Base-by-base conservation (phyloP, 2,329 filamentous ascomycete species). In the Arthrinium phaeospermum region DNA sequence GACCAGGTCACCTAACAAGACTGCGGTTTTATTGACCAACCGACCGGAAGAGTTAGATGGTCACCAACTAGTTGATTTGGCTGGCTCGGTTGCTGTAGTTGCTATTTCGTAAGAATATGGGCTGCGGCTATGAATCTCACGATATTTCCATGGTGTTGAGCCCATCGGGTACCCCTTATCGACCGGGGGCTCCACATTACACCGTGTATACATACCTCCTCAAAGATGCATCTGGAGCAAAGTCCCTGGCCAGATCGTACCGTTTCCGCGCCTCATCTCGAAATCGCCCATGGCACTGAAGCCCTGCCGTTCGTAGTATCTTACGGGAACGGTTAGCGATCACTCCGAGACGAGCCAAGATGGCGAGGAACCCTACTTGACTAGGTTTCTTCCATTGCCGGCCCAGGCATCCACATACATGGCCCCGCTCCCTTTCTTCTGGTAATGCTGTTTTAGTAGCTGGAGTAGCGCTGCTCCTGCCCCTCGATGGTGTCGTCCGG, bases 381-480 rank as follows among this genome's bases (percentile, higher is more conserved):
- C 75, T 67, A 80, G 68, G 30, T 75, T 76, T 37, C 74, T 72
- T 34, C 74, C 72, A 16, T 75, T 78, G 53, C 79, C 76, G 7
- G 74, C 73, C 78, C 78, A 80, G 49, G 76, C 79, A 51, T 80
- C 78, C 8, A 81, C 71, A 69, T 76, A 81, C 10, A 80, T 72
- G 30, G n/a, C 13, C 14, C 34, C 3, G 8, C n/a, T 8, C 10
- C 64, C 64, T n/a, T 45, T 30, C 12, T 71, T 71, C 41, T 51
- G 72, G 68, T 74, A 76, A 4, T 71, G 74, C 27, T 71, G 72
- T 16, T 73, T 74, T 44, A 61, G 70, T 71, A 67, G 71, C 72
- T 49, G 69, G 30, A 73, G 73, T 57, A 75, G 61, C 27, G 72
- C 71, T 46, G 69, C 70, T 0, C 75, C 73, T 1, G 71, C 74